phyloP scores from a whole-genome alignment of 768 basidiomycete species.

The Mycena capillaripes region DNA sequence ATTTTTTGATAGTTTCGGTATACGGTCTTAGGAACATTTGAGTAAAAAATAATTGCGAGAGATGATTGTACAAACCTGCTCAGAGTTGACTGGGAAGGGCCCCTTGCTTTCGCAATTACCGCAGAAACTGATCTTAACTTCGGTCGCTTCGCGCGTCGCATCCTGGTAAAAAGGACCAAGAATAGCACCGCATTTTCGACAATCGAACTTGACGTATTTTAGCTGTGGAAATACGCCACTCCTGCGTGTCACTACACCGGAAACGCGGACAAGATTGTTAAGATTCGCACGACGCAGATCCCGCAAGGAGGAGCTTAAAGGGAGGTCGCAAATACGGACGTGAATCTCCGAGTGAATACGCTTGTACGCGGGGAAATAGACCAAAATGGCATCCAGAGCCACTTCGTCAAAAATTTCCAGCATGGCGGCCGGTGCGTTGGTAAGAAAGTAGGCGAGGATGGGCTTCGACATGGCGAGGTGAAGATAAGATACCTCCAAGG shows the following conservation, averaged over 20 bases:
- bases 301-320: slow-evolving; percentile 89
- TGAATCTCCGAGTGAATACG: slow-evolving; percentile 99
- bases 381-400: slow-evolving; percentile 92
- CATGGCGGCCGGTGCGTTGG: slow-evolving; percentile 94
- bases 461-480: slow-evolving; percentile 94
- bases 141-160: slow-evolving; percentile 74
- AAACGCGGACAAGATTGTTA: slow-evolving; percentile 95
- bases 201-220: slow-evolving; percentile 99
- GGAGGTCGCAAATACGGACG: slow-evolving; percentile 95
- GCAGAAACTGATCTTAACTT: slow-evolving; percentile 95
- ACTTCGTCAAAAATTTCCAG: slow-evolving; percentile 96
- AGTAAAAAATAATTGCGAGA: background rate
- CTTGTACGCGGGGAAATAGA: slow-evolving; percentile 96
- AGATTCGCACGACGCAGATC: slow-evolving; percentile 93
- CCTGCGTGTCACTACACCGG: slow-evolving; percentile 95
- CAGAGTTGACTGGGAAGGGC: slow-evolving; percentile 96
- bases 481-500: slow-evolving; percentile 97
- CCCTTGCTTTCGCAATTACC: slow-evolving; percentile 95
- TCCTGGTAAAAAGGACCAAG: slow-evolving; percentile 99
- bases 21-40: slow-evolving; percentile 76
- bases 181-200: slow-evolving; percentile 92
- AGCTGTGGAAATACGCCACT: slow-evolving; percentile 99
- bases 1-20: slow-evolving; percentile 99
- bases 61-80: slow-evolving; percentile 72
- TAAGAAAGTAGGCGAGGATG: slow-evolving; percentile 97